phyloP scores from a whole-genome alignment of 179 eudicot genomes.

The Silene noctiflora region DNA sequence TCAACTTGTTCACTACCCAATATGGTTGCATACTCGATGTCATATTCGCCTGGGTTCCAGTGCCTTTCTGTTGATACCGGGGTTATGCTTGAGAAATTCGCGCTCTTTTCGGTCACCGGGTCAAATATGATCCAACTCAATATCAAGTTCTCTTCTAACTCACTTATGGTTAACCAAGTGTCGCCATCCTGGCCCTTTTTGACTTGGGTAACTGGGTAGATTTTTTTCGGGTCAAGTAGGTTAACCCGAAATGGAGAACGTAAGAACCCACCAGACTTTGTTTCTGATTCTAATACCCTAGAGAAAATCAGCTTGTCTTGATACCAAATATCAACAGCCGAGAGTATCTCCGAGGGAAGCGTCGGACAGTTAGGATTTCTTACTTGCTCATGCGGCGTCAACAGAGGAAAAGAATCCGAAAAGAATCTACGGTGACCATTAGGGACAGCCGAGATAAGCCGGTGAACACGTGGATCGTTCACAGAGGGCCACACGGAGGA shows the following conservation, averaged over 20 bases:
- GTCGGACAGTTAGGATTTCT: background rate
- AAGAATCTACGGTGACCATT: constrained; percentile 28
- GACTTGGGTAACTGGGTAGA: constrained; percentile 10
- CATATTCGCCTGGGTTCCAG: constrained; percentile 48
- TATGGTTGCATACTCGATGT: constrained; percentile 40
- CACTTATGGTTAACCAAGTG: background rate
- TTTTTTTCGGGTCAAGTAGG: constrained; percentile 26
- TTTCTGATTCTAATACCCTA: constrained; percentile 24
- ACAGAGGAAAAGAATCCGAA: constrained; percentile 27
- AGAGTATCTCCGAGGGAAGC: constrained; percentile 25
- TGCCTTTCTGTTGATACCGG: constrained; percentile 47
- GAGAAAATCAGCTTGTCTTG: constrained; percentile 23
- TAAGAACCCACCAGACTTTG: constrained; percentile 20
- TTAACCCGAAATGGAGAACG: constrained; percentile 31
- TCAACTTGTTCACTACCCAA: constrained; percentile 18
- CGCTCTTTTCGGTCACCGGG: constrained; percentile 44
- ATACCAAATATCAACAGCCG: constrained; percentile 35
- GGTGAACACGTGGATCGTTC: constrained; percentile 20
- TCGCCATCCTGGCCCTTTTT: constrained; percentile 20
- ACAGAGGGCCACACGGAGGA: constrained; percentile 33
- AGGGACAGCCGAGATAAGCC: constrained; percentile 14
- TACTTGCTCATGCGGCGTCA: constrained; percentile 8
- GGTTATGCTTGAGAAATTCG: constrained; percentile 41
- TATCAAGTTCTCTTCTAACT: constrained; percentile 33
- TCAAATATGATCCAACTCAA: constrained; percentile 75